Evolutionary conservation across 2,329 filamentous ascomycete genomes (phyloP).

Genomic region (Colletotrichum sansevieriae): DNA sequence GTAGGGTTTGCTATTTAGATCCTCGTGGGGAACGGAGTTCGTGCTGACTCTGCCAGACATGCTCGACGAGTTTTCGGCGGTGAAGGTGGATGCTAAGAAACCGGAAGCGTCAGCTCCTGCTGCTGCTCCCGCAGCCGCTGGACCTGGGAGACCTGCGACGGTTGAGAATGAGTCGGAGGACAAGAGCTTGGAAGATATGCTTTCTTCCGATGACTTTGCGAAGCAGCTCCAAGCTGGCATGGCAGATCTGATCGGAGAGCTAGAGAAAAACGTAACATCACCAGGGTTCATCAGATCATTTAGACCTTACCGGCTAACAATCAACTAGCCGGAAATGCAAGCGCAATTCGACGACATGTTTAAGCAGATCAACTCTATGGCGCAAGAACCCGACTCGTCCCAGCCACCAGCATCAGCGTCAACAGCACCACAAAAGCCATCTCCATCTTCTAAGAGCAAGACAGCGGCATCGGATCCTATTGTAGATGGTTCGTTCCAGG

Average conservation of each 20-base stretch:
- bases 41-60: conserved; percentile 72
- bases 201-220: conserved; percentile 83
- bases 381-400: conserved; percentile 45
- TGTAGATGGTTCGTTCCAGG: conserved; percentile 82
- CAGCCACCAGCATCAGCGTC: conserved; percentile 44
- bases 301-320: conserved; percentile 1
- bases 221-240: conserved; percentile 91
- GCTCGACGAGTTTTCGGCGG: conserved; percentile 87
- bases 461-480: conserved; percentile 49
- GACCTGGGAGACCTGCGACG: conserved; percentile 44
- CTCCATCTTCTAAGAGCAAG: conserved; percentile 42
- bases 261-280: conserved; percentile 61
- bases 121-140: conserved; percentile 40
- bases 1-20: conserved; percentile 56
- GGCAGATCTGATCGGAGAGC: conserved; percentile 82
- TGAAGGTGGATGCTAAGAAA: conserved; percentile 66
- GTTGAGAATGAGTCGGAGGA: conserved; percentile 45
- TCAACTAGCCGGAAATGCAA: conserved; percentile 75
- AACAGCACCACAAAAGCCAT: conserved; percentile 44
- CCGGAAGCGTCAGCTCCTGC: conserved; percentile 39
- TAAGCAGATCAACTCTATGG: conserved; percentile 74
- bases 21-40: not conserved
- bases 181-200: conserved; percentile 54
- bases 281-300: not conserved
- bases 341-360: conserved; percentile 83